A percentile compares a stretch with the other conserved stretches of the same genome.
Conservation (phyloP, 176 grass and related monocot genomes). For the Canna indica region DNA sequence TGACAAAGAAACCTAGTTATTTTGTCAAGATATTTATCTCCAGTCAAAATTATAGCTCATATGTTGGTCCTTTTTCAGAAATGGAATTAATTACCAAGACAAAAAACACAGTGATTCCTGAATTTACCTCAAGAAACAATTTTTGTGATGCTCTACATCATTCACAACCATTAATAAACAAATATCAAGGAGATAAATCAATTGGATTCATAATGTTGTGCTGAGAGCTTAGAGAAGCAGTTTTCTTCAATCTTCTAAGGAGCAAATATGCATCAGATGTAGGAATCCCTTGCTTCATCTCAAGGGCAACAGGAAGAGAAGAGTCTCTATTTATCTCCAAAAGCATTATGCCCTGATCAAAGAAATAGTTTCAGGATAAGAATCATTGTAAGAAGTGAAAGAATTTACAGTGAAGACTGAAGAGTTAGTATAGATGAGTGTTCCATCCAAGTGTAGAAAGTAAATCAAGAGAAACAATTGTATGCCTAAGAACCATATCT, state of each 20-base stretch:
- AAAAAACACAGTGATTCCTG: background rate
- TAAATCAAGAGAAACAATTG: no score
- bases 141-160: background rate
- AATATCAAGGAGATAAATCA: slow-evolving; percentile 42
- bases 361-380: background rate
- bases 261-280: slow-evolving; percentile 54
- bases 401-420: no score
- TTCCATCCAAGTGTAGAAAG: no score
- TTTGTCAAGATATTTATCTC: background rate
- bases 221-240: slow-evolving; percentile 5
- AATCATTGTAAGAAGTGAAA: background rate
- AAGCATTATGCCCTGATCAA: slow-evolving; percentile 71
- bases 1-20: background rate
- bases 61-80: background rate
- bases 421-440: no score
- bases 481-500: background rate
- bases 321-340: slow-evolving; percentile 59
- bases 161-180: background rate
- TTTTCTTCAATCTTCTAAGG: slow-evolving; percentile 48
- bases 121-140: background rate
- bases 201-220: slow-evolving; percentile 31
- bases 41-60: background rate
- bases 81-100: background rate
- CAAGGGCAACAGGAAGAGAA: slow-evolving; percentile 50
- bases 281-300: slow-evolving; percentile 54